Conservation (phyloP, 1,284 basidiomycete species). For the Ustilago xerochloae region DNA sequence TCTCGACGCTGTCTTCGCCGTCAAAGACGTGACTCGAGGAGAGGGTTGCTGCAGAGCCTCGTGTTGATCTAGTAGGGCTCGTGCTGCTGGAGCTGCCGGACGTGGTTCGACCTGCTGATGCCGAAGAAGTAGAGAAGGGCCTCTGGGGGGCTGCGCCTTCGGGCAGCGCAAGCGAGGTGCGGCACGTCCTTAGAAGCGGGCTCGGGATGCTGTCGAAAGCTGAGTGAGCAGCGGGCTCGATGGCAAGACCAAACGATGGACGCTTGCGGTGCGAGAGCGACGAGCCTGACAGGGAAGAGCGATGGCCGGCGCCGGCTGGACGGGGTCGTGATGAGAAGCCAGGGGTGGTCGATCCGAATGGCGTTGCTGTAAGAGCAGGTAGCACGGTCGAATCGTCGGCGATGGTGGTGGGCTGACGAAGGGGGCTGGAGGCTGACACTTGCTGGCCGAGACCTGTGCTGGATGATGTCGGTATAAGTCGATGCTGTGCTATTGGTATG, state of each 20-base stretch:
- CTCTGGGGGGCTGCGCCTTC: slow-evolving; percentile 6
- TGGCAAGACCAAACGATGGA: slow-evolving; percentile 44
- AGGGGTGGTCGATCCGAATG: not conserved
- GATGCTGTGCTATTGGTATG: slow-evolving; percentile 9
- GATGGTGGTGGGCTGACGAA: slow-evolving; percentile 9
- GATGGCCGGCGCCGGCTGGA: slow-evolving; percentile 17
- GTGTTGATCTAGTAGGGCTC: slow-evolving; percentile 13
- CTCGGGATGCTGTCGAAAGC: slow-evolving; percentile 51
- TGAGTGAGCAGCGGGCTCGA: slow-evolving; percentile 44
- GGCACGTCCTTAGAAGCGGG: slow-evolving; percentile 31
- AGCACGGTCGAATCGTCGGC: slow-evolving; percentile 7
- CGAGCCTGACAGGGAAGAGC: slow-evolving; percentile 22
- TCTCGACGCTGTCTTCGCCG: slow-evolving; percentile 22
- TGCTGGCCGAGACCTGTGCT: slow-evolving; percentile 10
- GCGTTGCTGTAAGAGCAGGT: not conserved
- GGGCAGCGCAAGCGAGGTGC: slow-evolving; percentile 18
- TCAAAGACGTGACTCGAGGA: slow-evolving; percentile 23
- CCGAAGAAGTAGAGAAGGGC: slow-evolving; percentile 25
- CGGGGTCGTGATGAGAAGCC: slow-evolving; percentile 7
- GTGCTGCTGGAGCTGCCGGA: slow-evolving; percentile 21
- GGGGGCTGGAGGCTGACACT: not conserved
- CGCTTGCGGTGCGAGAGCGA: slow-evolving; percentile 41
- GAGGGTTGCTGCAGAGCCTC: slow-evolving; percentile 31
- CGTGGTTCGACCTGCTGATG: slow-evolving; percentile 13
- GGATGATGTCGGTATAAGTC: slow-evolving; percentile 9